phyloP scores from a whole-genome alignment of 805 yeast genomes.

The Cyberlindnera lachancei region DNA sequence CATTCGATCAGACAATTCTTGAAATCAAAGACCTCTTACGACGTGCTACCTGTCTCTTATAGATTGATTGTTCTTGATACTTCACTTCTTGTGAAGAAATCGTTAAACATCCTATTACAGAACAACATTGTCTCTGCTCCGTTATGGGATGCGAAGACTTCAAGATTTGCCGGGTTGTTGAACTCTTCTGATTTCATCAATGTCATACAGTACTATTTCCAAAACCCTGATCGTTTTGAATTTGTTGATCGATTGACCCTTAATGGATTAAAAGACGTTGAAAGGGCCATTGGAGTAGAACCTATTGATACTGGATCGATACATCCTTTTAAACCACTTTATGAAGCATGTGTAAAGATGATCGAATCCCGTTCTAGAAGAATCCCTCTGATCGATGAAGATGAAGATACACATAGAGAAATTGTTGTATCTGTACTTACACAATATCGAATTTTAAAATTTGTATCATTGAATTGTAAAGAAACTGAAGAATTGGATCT shows the following conservation, averaged over 20 bases:
- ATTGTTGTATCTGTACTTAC: constrained; percentile 93
- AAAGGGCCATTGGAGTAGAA: constrained; percentile 76
- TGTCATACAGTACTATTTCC: constrained; percentile 89
- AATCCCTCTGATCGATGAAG: constrained; percentile 90
- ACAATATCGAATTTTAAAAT: constrained; percentile 91
- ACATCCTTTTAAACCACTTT: constrained; percentile 83
- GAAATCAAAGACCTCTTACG: constrained; percentile 89
- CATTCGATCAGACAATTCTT: constrained; percentile 78
- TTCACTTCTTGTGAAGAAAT: constrained; percentile 79
- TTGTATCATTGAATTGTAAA: constrained; percentile 92
- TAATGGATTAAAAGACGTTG: constrained; percentile 81
- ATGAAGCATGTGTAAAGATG: constrained; percentile 92
- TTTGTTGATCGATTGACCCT: constrained; percentile 79
- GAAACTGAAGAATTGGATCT: constrained; percentile 79
- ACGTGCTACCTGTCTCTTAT: constrained; percentile 92
- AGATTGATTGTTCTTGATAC: constrained; percentile 91
- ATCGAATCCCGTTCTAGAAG: constrained; percentile 82
- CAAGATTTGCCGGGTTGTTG: constrained; percentile 88
- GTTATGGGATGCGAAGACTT: constrained; percentile 84
- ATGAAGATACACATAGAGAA: constrained; percentile 86
- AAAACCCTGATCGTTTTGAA: constrained; percentile 81
- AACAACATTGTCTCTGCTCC: constrained; percentile 96
- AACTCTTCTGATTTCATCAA: constrained; percentile 91
- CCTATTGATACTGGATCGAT: constrained; percentile 82
- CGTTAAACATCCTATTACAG: constrained; percentile 81